Evolutionary conservation across 345 rosid genomes (phyloP).

Genomic region (Cardamine occulta): DNA sequence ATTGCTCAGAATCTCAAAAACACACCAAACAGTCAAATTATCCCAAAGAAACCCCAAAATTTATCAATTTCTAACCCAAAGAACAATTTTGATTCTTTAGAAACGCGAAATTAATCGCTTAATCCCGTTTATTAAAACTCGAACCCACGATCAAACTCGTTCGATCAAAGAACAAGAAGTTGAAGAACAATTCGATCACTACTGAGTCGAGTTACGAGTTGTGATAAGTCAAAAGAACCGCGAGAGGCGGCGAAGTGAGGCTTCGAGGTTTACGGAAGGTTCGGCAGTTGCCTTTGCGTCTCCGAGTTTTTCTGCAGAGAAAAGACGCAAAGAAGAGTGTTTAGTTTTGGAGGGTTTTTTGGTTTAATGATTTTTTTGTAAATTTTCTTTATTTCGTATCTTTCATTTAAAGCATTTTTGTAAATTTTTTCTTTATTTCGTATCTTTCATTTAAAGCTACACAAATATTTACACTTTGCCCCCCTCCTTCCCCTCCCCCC

Average conservation of each 20-base stretch:
- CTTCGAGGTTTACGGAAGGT: slow-evolving; percentile 36
- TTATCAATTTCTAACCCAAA: slow-evolving; percentile 15
- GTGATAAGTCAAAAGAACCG: slow-evolving; percentile 8
- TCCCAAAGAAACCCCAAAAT: not conserved
- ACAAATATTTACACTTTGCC: not conserved
- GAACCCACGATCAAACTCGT: slow-evolving; percentile 36
- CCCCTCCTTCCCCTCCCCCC: no score
- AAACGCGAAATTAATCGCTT: slow-evolving; percentile 29
- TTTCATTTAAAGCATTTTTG: not conserved
- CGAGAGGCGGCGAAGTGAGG: slow-evolving; percentile 30
- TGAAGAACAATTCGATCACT: slow-evolving; percentile 23
- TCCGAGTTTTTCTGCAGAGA: slow-evolving; percentile 40
- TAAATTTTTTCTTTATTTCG: not conserved
- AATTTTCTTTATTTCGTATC: no score
- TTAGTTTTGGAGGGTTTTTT: slow-evolving; percentile 40
- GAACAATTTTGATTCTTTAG: not conserved
- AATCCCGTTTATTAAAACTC: slow-evolving; percentile 21
- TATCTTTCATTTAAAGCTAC: not conserved
- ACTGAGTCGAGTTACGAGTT: slow-evolving; percentile 24
- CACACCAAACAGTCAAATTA: slow-evolving; percentile 5
- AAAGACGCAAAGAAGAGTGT: slow-evolving; percentile 42
- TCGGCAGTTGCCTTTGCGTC: slow-evolving; percentile 36
- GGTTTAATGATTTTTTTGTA: slow-evolving; percentile 22
- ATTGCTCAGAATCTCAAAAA: slow-evolving; percentile 42
- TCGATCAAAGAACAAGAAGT: slow-evolving; percentile 1